These are phyloP conservation scores for Neospermospora avenae DNA, from an alignment of 2,329 filamentous ascomycete species.

Conservation along the genomic window DNA sequence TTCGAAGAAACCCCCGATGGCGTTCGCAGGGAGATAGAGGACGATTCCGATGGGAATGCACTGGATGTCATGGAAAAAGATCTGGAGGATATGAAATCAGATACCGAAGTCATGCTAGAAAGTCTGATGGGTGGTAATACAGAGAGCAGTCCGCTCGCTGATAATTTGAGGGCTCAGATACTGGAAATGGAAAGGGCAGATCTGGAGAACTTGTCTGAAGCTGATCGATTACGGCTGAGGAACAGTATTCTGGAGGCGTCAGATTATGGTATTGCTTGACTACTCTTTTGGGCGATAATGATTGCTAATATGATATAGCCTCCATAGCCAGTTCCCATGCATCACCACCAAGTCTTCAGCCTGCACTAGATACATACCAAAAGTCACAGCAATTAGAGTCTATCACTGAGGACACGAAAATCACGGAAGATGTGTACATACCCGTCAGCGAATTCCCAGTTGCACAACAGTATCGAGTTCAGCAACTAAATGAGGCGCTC, in stretches of 20 bases:
- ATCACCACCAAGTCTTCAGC: not conserved
- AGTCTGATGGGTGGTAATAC: not conserved
- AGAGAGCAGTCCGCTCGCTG: not conserved
- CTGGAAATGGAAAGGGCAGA: constrained; percentile 2
- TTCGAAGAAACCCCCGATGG: constrained; percentile 33
- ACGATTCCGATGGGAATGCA: constrained; percentile 16
- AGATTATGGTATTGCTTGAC: constrained; percentile 2
- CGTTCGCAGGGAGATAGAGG: constrained; percentile 23
- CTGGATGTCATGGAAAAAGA: constrained; percentile 10
- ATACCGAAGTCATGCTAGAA: not conserved
- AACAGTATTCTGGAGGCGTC: not conserved
- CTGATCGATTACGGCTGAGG: constrained; percentile 13
- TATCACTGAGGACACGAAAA: not conserved
- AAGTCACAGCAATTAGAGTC: not conserved
- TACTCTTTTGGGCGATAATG: not conserved
- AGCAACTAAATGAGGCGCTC: constrained; percentile 1
- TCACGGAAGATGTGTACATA: not conserved
- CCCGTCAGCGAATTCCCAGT: constrained; percentile 4
- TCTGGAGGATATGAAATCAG: constrained; percentile 4
- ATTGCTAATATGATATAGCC: not conserved
- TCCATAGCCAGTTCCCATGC: not conserved
- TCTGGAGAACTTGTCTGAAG: constrained; percentile 13
- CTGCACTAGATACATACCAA: not conserved
- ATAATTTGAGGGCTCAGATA: constrained; percentile 1
- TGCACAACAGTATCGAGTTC: not conserved